A percentile compares a stretch with the other conserved stretches of the same genome.
phyloP scores from a whole-genome alignment of 352 stramenopile genomes.

The Pythium vanterpoolii region DNA sequence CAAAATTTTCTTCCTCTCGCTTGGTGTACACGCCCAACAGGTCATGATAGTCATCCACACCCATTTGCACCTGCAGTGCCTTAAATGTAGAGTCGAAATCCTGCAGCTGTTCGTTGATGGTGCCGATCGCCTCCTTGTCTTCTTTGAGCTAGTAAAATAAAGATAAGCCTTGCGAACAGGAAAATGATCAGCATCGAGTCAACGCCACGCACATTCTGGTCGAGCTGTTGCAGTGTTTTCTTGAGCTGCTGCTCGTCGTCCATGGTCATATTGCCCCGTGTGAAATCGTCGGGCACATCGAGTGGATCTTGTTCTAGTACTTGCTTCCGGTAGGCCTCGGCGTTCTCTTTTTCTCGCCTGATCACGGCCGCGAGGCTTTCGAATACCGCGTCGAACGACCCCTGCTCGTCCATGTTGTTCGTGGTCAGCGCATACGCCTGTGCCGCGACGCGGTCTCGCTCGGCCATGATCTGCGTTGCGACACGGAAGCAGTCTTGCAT shows the following conservation, averaged over 20 bases:
- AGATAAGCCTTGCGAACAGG: neutral
- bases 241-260: slow-evolving; percentile 78
- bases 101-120: slow-evolving; percentile 67
- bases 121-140: slow-evolving; percentile 66
- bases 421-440: slow-evolving; percentile 64
- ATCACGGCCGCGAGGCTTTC: slow-evolving; percentile 70
- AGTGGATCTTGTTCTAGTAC: slow-evolving; percentile 69
- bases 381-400: slow-evolving; percentile 72
- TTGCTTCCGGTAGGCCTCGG: slow-evolving; percentile 75
- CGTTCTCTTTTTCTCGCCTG: slow-evolving; percentile 68
- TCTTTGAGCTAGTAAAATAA: slow-evolving; percentile 43
- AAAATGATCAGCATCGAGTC: neutral
- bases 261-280: slow-evolving; percentile 70
- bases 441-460: slow-evolving; percentile 63
- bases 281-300: slow-evolving; percentile 64
- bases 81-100: slow-evolving; percentile 72
- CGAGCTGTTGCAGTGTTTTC: slow-evolving; percentile 54
- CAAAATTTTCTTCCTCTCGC: slow-evolving; percentile 80
- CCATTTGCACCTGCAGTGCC: slow-evolving; percentile 59
- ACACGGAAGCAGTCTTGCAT: slow-evolving; percentile 74
- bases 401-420: slow-evolving; percentile 74
- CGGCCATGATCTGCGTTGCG: slow-evolving; percentile 66
- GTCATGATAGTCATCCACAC: slow-evolving; percentile 58
- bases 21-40: slow-evolving; percentile 58
- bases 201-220: slow-evolving; percentile 38